phyloP scores from a whole-genome alignment of 495 filamentous ascomycete genomes.

The Podospora conica region DNA sequence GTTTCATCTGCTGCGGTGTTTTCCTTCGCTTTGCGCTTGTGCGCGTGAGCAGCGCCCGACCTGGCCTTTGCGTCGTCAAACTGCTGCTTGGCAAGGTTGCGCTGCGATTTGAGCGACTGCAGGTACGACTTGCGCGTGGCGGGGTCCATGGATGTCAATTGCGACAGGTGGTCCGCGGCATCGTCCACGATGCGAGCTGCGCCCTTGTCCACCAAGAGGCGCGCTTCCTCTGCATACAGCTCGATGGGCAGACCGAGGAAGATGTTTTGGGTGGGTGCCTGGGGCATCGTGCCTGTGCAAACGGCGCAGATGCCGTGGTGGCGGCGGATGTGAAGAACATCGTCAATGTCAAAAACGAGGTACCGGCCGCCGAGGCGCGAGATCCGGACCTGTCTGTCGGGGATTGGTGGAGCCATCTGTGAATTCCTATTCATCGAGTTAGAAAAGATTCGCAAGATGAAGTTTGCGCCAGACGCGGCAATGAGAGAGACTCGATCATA shows the following conservation, averaged over 20 bases:
- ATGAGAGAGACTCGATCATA: conserved; percentile 21
- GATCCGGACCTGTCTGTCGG: conserved; percentile 57
- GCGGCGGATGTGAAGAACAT: conserved; percentile 72
- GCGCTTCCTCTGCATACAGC: conserved; percentile 85
- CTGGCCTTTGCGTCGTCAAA: conserved; percentile 34
- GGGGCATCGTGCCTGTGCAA: conserved; percentile 79
- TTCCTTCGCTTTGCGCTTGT: conserved; percentile 21
- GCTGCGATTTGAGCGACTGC: conserved; percentile 35
- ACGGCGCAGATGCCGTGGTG: conserved; percentile 83
- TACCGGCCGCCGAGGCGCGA: conserved; percentile 75
- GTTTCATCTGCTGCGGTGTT: conserved; percentile 19
- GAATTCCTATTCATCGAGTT: conserved; percentile 11
- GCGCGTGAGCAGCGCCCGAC: conserved; percentile 28
- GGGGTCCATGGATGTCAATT: conserved; percentile 52
- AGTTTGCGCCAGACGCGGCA: conserved; percentile 5
- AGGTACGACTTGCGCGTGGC: conserved; percentile 46
- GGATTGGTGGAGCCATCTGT: conserved; percentile 23
- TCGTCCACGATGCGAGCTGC: conserved; percentile 78
- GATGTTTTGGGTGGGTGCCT: conserved; percentile 89
- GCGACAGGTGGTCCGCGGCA: conserved; percentile 54
- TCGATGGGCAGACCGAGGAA: conserved; percentile 85
- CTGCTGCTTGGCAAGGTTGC: conserved; percentile 34
- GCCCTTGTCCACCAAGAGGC: conserved; percentile 72
- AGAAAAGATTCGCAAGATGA: conserved; percentile 11
- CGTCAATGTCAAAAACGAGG: conserved; percentile 80